Evolutionary conservation across 2,329 filamentous ascomycete species (phyloP).

Genomic region (Endothia cerciana): DNA sequence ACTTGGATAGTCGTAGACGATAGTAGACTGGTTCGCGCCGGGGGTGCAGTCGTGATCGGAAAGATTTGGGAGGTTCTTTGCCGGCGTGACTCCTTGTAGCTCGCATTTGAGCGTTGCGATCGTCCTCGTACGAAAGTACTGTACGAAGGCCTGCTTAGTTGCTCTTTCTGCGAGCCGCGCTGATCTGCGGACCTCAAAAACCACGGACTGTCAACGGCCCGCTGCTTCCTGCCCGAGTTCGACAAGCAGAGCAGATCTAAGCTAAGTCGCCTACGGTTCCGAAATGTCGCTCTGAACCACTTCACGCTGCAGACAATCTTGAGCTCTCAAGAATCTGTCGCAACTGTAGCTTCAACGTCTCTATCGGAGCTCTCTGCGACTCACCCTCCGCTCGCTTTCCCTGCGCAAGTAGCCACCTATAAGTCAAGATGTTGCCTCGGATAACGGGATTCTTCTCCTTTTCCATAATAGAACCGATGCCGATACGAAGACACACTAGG

Average conservation of each 20-base stretch:
- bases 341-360: conserved; percentile 17
- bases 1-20: background rate
- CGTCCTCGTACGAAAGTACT: background rate
- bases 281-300: conserved; percentile 20
- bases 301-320: conserved; percentile 24
- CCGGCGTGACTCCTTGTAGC: conserved; percentile 23
- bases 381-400: background rate
- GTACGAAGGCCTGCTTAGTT: background rate
- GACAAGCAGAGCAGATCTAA: background rate
- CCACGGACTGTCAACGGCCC: background rate
- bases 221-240: background rate
- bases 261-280: background rate
- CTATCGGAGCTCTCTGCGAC: conserved; percentile 5
- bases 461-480: conserved; percentile 16
- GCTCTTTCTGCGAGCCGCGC: background rate
- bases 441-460: conserved; percentile 33
- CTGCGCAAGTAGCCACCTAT: conserved; percentile 19
- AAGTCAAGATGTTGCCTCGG: conserved; percentile 46
- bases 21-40: background rate
- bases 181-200: background rate
- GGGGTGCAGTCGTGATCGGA: background rate
- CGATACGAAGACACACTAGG: conserved; percentile 26
- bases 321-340: conserved; percentile 20
- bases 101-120: background rate
- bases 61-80: background rate